Conservation (phyloP, 352 stramenopile species). For the Lagenidium sp. region DNA sequence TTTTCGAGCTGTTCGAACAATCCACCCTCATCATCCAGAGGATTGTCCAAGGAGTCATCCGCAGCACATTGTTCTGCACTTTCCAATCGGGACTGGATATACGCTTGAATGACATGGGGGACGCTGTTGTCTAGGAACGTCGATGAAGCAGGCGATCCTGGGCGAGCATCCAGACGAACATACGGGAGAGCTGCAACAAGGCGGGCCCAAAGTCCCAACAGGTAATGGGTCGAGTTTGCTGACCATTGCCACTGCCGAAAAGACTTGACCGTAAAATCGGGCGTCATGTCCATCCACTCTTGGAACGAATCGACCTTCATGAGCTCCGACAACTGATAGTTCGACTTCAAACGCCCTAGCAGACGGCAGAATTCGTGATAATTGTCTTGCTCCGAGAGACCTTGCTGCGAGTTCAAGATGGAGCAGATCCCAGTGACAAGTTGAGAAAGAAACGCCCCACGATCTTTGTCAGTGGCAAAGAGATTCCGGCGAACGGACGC, state of each 20-base stretch:
- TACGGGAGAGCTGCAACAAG: slow-evolving; percentile 96
- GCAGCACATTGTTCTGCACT: slow-evolving; percentile 90
- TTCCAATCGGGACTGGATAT: slow-evolving; percentile 94
- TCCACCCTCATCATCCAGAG: slow-evolving; percentile 94
- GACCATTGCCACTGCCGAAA: slow-evolving; percentile 96
- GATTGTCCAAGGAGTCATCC: slow-evolving; percentile 94
- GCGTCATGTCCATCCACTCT: slow-evolving; percentile 95
- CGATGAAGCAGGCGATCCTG: slow-evolving; percentile 39
- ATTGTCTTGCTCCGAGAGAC: slow-evolving; percentile 97
- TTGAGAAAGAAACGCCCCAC: slow-evolving; percentile 89
- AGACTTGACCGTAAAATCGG: slow-evolving; percentile 95
- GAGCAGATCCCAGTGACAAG: slow-evolving; percentile 91
- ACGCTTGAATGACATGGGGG: slow-evolving; percentile 91
- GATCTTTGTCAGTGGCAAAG: slow-evolving; percentile 95
- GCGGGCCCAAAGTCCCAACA: slow-evolving; percentile 94
- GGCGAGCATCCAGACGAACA: slow-evolving; percentile 70
- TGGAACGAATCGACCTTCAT: slow-evolving; percentile 96
- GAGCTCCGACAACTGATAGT: slow-evolving; percentile 97
- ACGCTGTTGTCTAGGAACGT: slow-evolving; percentile 69
- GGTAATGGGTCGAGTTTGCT: slow-evolving; percentile 94
- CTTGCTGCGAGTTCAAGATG: slow-evolving; percentile 92
- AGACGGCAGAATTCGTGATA: slow-evolving; percentile 99
- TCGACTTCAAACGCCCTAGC: slow-evolving; percentile 95
- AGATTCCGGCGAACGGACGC: slow-evolving; percentile 93
- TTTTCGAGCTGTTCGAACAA: slow-evolving; percentile 97